A percentile compares a stretch with the other conserved stretches of the same genome.
Evolutionary conservation across 371 early-diverging fungal genomes (phyloP).

Genomic region (Mortierella sp.): DNA sequence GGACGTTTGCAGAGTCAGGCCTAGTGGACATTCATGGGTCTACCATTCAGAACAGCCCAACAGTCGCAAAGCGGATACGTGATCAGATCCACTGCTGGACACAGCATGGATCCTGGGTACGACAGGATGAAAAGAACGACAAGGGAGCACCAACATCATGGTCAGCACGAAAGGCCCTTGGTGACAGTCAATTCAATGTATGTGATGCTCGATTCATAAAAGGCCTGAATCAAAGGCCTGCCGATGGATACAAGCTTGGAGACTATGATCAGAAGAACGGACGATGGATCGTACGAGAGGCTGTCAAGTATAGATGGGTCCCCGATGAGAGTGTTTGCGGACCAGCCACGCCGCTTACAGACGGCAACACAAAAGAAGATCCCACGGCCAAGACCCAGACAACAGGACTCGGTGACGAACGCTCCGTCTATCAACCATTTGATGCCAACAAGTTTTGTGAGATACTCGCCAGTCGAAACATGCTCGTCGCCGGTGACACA

Average conservation of each 20-base stretch:
- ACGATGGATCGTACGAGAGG: conserved; percentile 33
- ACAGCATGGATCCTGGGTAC: conserved; percentile 32
- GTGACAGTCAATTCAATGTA: conserved; percentile 16
- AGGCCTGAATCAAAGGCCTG: conserved; percentile 4
- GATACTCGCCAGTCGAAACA: conserved; percentile 18
- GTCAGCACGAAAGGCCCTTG: conserved; percentile 18
- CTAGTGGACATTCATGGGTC: conserved; percentile 24
- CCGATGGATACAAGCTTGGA: too few species aligned
- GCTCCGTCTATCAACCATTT: conserved; percentile 21
- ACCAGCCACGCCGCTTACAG: background rate
- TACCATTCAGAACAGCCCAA: background rate
- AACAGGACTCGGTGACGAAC: conserved; percentile 13
- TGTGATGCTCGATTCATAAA: conserved; percentile 34
- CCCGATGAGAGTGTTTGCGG: conserved; percentile 44
- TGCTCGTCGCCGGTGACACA: conserved; percentile 66
- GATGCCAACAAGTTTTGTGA: conserved; percentile 18
- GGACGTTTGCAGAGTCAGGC: conserved; percentile 18
- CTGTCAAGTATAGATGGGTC: conserved; percentile 47
- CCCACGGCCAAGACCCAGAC: background rate
- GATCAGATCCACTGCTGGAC: conserved; percentile 52
- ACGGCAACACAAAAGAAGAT: background rate
- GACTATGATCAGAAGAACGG: too few species aligned
- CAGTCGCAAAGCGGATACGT: conserved; percentile 15
- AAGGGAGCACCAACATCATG: background rate
- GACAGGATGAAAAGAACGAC: conserved; percentile 8